These are phyloP conservation scores for Globisporangium middletonii DNA, from an alignment of 352 stramenopile genomes.

Conservation along the genomic window DNA sequence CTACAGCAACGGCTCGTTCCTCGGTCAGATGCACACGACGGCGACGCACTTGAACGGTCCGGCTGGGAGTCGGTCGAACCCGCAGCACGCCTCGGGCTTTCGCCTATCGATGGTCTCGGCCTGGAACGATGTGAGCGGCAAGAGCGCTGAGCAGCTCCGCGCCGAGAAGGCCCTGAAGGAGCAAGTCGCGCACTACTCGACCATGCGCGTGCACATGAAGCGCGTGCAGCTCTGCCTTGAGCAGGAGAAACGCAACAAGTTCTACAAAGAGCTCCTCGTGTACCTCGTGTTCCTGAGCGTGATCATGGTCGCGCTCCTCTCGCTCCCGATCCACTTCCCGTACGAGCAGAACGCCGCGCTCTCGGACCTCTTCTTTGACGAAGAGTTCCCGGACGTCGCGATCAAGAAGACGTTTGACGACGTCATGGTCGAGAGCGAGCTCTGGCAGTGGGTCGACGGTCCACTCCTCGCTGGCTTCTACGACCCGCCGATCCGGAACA, in stretches of 20 bases:
- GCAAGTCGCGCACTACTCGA: constrained; percentile 66
- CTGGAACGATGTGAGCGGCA: constrained; percentile 6
- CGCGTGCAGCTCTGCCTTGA: constrained; percentile 73
- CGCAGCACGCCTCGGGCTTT: constrained; percentile 4
- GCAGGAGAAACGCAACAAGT: constrained; percentile 31
- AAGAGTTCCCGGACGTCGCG: constrained; percentile 53
- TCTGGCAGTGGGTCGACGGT: constrained; percentile 69
- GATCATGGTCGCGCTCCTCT: constrained; percentile 55
- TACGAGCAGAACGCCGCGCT: constrained; percentile 69
- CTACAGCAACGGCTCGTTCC: constrained; percentile 7
- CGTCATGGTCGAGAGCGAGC: constrained; percentile 52
- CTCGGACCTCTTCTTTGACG: constrained; percentile 36
- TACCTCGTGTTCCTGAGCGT: constrained; percentile 67
- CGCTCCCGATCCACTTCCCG: constrained; percentile 63
- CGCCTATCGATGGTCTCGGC: constrained; percentile 2
- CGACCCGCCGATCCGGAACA: constrained; percentile 56
- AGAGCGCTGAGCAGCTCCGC: constrained; percentile 33
- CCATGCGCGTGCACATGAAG: constrained; percentile 84
- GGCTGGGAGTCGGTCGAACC: background rate
- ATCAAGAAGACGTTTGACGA: constrained; percentile 67
- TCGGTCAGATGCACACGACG: constrained; percentile 1
- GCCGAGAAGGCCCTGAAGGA: constrained; percentile 36
- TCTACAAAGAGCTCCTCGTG: constrained; percentile 66
- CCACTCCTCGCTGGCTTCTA: constrained; percentile 71
- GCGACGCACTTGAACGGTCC: background rate